Evolutionary conservation across 2,329 filamentous ascomycete species (phyloP).

Genomic region (Coniochaeta sp.): DNA sequence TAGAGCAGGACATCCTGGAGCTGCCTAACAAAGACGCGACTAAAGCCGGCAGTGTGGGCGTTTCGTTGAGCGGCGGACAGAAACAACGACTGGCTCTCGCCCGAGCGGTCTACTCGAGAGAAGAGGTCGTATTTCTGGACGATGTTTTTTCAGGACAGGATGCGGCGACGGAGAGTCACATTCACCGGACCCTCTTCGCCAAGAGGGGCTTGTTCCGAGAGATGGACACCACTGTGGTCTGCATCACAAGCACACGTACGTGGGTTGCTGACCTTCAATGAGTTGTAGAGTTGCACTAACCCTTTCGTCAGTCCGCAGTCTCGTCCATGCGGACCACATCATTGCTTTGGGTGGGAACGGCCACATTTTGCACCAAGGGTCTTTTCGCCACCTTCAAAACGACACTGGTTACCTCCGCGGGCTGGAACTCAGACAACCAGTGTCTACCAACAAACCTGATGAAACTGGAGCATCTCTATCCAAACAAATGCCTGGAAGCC

Average conservation of each 20-base stretch:
- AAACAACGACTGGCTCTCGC: slow-evolving; percentile 13
- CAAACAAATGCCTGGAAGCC: background rate
- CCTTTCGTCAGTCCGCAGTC: slow-evolving; percentile 4
- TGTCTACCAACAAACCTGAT: background rate
- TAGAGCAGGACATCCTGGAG: slow-evolving; percentile 9
- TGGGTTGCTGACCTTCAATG: background rate
- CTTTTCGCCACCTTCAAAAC: slow-evolving; percentile 22
- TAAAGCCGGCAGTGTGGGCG: slow-evolving; percentile 16
- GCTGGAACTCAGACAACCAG: slow-evolving; percentile 14
- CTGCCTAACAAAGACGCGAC: slow-evolving; percentile 16
- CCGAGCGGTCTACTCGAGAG: slow-evolving; percentile 11
- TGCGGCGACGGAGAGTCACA: slow-evolving; percentile 6
- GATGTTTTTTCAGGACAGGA: slow-evolving; percentile 11
- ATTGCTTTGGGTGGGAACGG: slow-evolving; percentile 26
- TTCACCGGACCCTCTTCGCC: slow-evolving; percentile 7
- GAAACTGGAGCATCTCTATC: background rate
- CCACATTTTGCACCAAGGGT: slow-evolving; percentile 26
- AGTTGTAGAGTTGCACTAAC: background rate
- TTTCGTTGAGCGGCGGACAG: slow-evolving; percentile 21
- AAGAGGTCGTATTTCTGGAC: slow-evolving; percentile 9
- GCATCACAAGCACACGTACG: slow-evolving; percentile 7
- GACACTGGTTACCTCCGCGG: slow-evolving; percentile 25
- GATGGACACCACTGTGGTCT: slow-evolving; percentile 8
- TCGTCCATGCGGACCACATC: slow-evolving; percentile 31
- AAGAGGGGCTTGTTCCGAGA: slow-evolving; percentile 3